These are phyloP conservation scores for Auriscalpium microsporum DNA, from an alignment of 768 basidiomycete species.

Conservation along the genomic window DNA sequence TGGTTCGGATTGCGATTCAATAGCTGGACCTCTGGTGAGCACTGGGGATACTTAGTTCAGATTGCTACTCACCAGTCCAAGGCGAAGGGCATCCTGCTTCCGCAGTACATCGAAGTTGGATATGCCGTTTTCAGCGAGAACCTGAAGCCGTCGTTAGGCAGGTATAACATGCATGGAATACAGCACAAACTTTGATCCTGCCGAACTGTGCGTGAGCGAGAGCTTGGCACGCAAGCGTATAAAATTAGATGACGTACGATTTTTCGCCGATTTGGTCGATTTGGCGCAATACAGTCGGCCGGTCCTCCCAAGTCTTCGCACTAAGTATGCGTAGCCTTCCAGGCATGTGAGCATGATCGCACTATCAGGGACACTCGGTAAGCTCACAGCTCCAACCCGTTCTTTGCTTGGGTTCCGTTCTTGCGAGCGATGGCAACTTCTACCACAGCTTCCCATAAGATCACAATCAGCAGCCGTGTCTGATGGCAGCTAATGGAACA, in stretches of 20 bases:
- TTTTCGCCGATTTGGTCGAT: constrained; percentile 88
- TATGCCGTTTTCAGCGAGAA: constrained; percentile 69
- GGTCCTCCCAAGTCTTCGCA: constrained; percentile 89
- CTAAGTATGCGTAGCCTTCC: constrained; percentile 57
- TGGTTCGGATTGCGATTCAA: constrained; percentile 10
- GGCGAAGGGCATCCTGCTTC: constrained; percentile 45
- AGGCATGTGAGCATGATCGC: neutral
- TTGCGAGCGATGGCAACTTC: constrained; percentile 65
- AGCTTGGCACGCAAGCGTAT: neutral
- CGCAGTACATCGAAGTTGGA: constrained; percentile 49
- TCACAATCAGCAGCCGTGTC: constrained; percentile 1
- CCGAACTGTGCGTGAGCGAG: constrained; percentile 7
- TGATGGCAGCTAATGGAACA: neutral
- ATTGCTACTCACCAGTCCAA: constrained; percentile 47
- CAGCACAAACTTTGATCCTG: constrained; percentile 16
- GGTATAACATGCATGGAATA: neutral
- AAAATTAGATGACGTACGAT: constrained; percentile 46
- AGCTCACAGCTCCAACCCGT: constrained; percentile 64
- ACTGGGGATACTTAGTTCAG: neutral
- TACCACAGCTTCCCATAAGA: constrained; percentile 47
- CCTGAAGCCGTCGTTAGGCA: constrained; percentile 29
- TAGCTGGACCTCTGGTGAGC: constrained; percentile 6
- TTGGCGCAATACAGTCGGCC: constrained; percentile 77
- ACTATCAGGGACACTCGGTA: constrained; percentile 15
- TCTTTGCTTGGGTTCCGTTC: constrained; percentile 58